Percentiles rank a stretch among this genome's conserved stretches.
Conservation (phyloP, 2,329 filamentous ascomycete species). For the Colletotrichum sp. region DNA sequence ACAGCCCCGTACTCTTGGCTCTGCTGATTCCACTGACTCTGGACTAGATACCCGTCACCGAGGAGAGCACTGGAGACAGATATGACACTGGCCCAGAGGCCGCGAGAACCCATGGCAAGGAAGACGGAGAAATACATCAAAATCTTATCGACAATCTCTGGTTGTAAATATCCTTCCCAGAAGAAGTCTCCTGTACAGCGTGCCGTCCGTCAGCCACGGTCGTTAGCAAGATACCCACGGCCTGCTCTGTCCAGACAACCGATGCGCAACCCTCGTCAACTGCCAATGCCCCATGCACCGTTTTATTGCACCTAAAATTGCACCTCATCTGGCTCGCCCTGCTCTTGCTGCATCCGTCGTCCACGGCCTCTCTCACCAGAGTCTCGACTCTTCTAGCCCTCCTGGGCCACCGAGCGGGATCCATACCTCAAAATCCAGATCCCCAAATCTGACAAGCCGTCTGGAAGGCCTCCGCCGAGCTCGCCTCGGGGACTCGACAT, state of each 20-base stretch:
- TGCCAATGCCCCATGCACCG: slow-evolving; percentile 4
- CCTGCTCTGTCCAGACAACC: background rate
- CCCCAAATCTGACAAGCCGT: background rate
- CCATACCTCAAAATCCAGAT: background rate
- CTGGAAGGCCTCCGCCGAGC: background rate
- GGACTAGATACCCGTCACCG: background rate
- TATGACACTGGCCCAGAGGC: background rate
- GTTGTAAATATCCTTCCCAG: background rate
- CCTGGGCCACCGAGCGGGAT: background rate
- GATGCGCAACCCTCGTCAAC: slow-evolving; percentile 1
- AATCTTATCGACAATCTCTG: background rate
- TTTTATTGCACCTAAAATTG: slow-evolving; percentile 20
- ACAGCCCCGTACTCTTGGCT: background rate
- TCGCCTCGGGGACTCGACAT: background rate
- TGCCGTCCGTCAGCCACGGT: background rate
- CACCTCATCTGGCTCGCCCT: slow-evolving; percentile 13
- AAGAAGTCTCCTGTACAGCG: background rate
- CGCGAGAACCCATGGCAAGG: background rate
- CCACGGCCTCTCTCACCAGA: background rate
- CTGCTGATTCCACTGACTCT: background rate
- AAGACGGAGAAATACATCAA: background rate
- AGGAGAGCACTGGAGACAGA: background rate
- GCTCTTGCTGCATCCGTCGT: background rate
- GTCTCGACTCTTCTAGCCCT: slow-evolving; percentile 16
- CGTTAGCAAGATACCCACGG: background rate